A percentile compares a stretch with the other conserved stretches of the same genome.
Evolutionary conservation across 1,284 basidiomycete genomes (phyloP).

Genomic region (Sanghuangporus baumii): DNA sequence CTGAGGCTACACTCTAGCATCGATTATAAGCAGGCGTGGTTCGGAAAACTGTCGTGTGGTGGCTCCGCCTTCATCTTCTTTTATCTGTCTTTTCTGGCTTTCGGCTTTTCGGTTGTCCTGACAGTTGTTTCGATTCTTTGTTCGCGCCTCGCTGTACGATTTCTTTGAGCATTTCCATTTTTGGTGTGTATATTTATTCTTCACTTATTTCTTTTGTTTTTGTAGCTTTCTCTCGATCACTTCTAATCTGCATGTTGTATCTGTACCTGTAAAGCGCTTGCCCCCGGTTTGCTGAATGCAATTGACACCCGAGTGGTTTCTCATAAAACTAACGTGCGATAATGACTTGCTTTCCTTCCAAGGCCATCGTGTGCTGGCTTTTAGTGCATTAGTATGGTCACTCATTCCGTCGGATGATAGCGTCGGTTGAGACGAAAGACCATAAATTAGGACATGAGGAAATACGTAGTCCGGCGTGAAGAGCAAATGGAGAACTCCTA

Average conservation of each 20-base stretch:
- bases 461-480: background rate
- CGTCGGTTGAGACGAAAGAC: background rate
- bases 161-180: background rate
- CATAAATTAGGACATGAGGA: background rate
- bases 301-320: background rate
- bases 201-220: background rate
- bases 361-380: background rate
- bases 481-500: background rate
- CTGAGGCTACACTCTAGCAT: too few species aligned
- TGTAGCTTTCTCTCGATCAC: background rate
- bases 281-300: background rate
- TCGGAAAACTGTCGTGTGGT: too few species aligned
- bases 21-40: too few species aligned
- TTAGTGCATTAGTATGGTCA: background rate
- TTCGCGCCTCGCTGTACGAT: background rate
- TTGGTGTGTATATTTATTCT: background rate
- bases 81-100: too few species aligned
- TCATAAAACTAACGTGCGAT: background rate
- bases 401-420: background rate
- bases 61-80: too few species aligned
- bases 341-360: too few species aligned
- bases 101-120: too few species aligned
- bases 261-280: too few species aligned
- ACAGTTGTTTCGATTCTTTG: too few species aligned
- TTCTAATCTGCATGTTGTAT: background rate